Conservation (phyloP, 176 grass and related monocot genomes). For the Cenchrus americanus region DNA sequence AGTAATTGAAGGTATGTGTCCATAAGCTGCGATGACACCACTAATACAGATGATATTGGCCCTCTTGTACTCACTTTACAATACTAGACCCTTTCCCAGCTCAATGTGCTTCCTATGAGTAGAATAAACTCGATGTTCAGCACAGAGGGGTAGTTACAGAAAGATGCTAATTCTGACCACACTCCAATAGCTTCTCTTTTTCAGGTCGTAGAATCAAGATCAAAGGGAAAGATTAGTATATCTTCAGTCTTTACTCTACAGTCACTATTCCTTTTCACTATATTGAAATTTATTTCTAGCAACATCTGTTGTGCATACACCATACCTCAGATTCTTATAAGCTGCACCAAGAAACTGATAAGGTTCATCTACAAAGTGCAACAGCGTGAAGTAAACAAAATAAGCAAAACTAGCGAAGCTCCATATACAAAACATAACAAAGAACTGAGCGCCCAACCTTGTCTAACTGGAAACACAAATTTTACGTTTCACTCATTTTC, state of each 20-base stretch:
- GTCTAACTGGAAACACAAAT: neutral
- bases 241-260: neutral
- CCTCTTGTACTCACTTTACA: slow-evolving; percentile 1
- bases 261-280: neutral
- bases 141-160: neutral
- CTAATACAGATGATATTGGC: neutral
- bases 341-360: neutral
- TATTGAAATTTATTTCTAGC: neutral
- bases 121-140: neutral
- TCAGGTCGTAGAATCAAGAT: neutral
- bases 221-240: neutral
- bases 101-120: neutral
- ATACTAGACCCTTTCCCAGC: neutral
- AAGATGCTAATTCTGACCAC: neutral
- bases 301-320: neutral
- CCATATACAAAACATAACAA: neutral
- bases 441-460: neutral
- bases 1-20: neutral
- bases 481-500: neutral
- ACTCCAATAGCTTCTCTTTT: slow-evolving; percentile 32
- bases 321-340: neutral
- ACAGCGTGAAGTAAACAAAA: neutral
- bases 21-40: neutral
- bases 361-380: neutral
- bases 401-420: slow-evolving; percentile 8